phyloP scores from a whole-genome alignment of 371 early-diverging fungal genomes.

The Homolaphlyctis polyrhiza region DNA sequence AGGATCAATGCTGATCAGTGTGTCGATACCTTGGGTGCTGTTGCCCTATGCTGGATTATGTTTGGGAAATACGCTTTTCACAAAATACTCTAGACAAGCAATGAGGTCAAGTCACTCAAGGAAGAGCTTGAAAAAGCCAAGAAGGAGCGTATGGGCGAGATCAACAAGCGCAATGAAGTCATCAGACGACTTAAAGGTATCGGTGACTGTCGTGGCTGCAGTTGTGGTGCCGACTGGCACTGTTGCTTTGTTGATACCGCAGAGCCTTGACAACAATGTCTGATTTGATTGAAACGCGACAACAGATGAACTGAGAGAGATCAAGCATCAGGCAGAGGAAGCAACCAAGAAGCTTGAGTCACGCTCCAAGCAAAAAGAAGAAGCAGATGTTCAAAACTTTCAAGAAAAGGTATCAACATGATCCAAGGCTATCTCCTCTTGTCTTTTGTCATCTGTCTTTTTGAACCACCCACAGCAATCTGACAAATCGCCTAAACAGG shows the following conservation, averaged over 20 bases:
- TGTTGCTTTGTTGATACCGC: no score
- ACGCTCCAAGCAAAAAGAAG: slow-evolving; percentile 46
- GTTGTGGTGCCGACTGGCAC: not conserved
- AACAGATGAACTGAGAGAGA: slow-evolving; percentile 43
- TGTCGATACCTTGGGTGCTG: not conserved
- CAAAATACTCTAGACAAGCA: slow-evolving; percentile 29
- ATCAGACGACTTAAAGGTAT: slow-evolving; percentile 50
- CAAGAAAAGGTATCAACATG: slow-evolving; percentile 22
- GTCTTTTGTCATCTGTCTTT: no score
- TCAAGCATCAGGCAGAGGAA: slow-evolving; percentile 50
- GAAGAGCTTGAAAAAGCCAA: slow-evolving; percentile 47
- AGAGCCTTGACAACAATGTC: not conserved
- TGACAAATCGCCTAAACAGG: slow-evolving; percentile 18
- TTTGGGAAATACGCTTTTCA: not conserved
- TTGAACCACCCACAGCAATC: no score
- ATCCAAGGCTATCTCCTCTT: no score
- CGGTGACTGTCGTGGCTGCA: not conserved
- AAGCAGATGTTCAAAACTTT: slow-evolving; percentile 35
- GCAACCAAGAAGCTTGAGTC: slow-evolving; percentile 41
- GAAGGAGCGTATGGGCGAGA: slow-evolving; percentile 35
- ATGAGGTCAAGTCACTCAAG: slow-evolving; percentile 34
- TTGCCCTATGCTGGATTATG: no score
- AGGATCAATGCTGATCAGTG: not conserved
- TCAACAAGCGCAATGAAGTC: slow-evolving; percentile 46
- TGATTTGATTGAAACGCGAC: not conserved